Conservation (phyloP, 768 basidiomycete genomes). For the Agrocybe pediades region DNA sequence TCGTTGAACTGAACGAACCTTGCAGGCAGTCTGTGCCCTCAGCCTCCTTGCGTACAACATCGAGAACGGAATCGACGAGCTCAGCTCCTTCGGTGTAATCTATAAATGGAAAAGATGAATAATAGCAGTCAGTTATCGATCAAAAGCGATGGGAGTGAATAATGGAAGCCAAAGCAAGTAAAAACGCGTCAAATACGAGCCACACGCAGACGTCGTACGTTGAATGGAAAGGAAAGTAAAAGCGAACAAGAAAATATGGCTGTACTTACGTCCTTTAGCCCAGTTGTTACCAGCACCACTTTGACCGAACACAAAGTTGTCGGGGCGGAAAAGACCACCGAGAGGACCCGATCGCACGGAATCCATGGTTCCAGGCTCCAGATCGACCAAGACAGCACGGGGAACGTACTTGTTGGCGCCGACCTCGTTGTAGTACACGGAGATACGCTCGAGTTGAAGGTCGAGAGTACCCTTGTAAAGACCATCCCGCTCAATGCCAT, state of each 20-base stretch:
- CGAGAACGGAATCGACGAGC: conserved; percentile 96
- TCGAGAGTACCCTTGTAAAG: conserved; percentile 92
- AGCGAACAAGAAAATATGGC: conserved; percentile 2
- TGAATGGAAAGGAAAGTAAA: not conserved
- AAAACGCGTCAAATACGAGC: conserved; percentile 23
- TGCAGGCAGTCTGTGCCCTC: conserved; percentile 97
- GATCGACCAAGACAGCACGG: conserved; percentile 94
- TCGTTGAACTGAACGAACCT: conserved; percentile 49
- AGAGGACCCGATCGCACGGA: conserved; percentile 89
- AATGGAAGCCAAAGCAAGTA: conserved; percentile 2
- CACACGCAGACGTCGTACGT: not conserved
- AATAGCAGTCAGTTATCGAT: conserved; percentile 22
- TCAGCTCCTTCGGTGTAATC: conserved; percentile 97
- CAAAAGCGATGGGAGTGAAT: conserved; percentile 11
- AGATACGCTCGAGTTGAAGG: conserved; percentile 95
- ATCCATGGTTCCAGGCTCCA: conserved; percentile 98
- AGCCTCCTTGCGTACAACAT: conserved; percentile 98
- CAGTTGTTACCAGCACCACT: conserved; percentile 99
- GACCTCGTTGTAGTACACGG: conserved; percentile 98
- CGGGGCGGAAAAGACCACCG: conserved; percentile 92
- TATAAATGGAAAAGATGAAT: conserved; percentile 24
- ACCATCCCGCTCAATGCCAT: conserved; percentile 94
- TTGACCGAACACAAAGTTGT: conserved; percentile 98
- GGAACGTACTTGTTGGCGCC: conserved; percentile 97
- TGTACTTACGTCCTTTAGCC: conserved; percentile 95